Base-by-base conservation (phyloP, 768 basidiomycete species). In the Butyriboletus loyo region DNA sequence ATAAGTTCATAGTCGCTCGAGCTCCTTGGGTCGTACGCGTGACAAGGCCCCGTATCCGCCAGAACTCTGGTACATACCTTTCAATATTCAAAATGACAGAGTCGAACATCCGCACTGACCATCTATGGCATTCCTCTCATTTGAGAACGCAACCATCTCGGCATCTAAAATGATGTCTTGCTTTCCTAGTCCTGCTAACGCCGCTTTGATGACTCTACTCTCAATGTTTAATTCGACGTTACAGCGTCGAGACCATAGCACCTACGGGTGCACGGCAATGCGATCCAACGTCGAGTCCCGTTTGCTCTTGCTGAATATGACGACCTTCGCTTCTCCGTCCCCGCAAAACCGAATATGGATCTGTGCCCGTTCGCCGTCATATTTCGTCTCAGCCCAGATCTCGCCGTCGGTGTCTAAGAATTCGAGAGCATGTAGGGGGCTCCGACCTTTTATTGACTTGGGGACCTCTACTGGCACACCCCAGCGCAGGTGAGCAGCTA, bases 311-410 rank as follows among this genome's bases (percentile, higher is more conserved):
- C 90, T 93, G 66, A 87, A 93, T 36, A 96, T 92, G 1, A 72
- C 84, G 54, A 95, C 87, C 31, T 71, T 72, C 5, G 77, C 68
- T 6, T 66, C 58, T 0, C 60, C 66, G 14, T 73, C 66, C 4
- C 59, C 61, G 5, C 62, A 54, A 2, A 85, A 63, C 62, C 85
- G 75, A 22, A 93, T 80, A 63, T 98, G 94, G 25, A 95, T 92
- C 60, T 98, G 94, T 49, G 92, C 86, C n/a, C 94, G 79, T 69
- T 96, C 93, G 10, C 94, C 94, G 52, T 96, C 94, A 66, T 95
- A 95, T 68, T 98, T 98, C 0, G 85, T 93, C 71, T 98, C 94
- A 2, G 87, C 89, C 82, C 88, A 95, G 9, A 93, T 74, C 39
- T 49, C 46, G 24, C 54, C 52, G 13, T 58, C 52, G 8, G 51